These are phyloP conservation scores for Pleurotus tuoliensis DNA, from an alignment of 768 basidiomycete species.

Conservation along the genomic window DNA sequence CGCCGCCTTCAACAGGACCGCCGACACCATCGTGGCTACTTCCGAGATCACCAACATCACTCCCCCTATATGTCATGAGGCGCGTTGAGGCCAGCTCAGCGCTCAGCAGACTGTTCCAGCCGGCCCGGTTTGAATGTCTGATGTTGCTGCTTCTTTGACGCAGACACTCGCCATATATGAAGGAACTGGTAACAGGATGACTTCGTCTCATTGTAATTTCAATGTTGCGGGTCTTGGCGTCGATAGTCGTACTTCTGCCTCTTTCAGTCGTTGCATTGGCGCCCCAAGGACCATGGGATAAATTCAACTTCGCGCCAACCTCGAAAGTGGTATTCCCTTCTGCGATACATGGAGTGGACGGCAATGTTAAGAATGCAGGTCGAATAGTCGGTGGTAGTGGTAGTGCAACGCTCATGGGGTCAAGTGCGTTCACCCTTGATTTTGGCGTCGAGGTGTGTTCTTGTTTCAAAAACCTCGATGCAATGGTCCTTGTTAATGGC, in stretches of 20 bases:
- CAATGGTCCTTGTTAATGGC: not conserved
- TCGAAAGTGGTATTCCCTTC: conserved; percentile 43
- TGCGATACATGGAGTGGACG: conserved; percentile 33
- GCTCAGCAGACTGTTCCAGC: no score
- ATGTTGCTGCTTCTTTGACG: no score
- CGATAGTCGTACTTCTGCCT: not conserved
- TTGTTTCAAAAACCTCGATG: not conserved
- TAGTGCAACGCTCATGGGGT: conserved; percentile 33
- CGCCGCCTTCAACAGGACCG: no score
- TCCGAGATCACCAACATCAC: no score
- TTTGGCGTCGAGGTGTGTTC: conserved; percentile 48
- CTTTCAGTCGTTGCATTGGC: conserved; percentile 21
- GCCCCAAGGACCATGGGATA: conserved; percentile 48
- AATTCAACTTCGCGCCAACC: conserved; percentile 46
- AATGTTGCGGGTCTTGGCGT: no score
- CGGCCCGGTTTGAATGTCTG: no score
- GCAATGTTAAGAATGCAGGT: conserved; percentile 28
- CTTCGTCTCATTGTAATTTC: no score
- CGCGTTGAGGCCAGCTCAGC: no score
- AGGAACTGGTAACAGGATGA: no score
- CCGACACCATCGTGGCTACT: no score
- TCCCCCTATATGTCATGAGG: no score
- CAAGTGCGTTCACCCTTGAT: conserved; percentile 49
- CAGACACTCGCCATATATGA: no score
- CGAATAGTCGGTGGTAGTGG: conserved; percentile 31